A percentile compares a stretch with the other conserved stretches of the same genome.
Evolutionary conservation across 768 basidiomycete species (phyloP).

Genomic region (Lanmaoa pseudosensibilis): DNA sequence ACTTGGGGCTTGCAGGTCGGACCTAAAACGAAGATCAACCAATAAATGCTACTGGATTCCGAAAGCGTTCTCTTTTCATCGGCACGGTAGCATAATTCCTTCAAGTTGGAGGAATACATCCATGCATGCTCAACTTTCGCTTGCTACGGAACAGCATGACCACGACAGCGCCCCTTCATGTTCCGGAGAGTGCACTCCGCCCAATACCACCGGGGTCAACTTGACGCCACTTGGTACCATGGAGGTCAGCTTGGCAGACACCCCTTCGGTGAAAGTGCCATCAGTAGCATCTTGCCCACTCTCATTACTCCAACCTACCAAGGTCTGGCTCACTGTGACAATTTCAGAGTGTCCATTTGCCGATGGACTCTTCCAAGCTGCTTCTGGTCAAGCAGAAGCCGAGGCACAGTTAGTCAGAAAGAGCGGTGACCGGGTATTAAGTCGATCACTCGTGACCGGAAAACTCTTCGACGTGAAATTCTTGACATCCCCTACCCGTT

Average conservation of each 20-base stretch:
- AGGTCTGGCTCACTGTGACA: conserved; percentile 13
- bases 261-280: not conserved
- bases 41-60: not conserved
- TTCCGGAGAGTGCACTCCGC: not conserved
- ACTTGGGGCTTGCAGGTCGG: no score
- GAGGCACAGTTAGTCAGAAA: conserved; percentile 5
- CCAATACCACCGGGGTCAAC: not conserved
- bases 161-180: no score
- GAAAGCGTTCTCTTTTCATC: conserved; percentile 9
- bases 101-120: conserved; percentile 15
- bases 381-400: not conserved
- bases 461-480: conserved; percentile 22
- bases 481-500: conserved; percentile 7
- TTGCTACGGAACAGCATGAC: not conserved
- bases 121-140: conserved; percentile 10
- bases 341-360: conserved; percentile 16
- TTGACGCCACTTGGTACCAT: conserved; percentile 2
- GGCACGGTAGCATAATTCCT: not conserved
- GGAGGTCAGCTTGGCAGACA: not conserved
- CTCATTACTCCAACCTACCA: not conserved
- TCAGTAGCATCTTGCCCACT: not conserved
- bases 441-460: conserved; percentile 18
- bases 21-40: no score
- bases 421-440: conserved; percentile 6
- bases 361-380: conserved; percentile 15